Percentiles rank a stretch among this genome's conserved stretches.
These are phyloP conservation scores for Populus hybrid DNA, from an alignment of 441 rosid species.

Conservation along the genomic window DNA sequence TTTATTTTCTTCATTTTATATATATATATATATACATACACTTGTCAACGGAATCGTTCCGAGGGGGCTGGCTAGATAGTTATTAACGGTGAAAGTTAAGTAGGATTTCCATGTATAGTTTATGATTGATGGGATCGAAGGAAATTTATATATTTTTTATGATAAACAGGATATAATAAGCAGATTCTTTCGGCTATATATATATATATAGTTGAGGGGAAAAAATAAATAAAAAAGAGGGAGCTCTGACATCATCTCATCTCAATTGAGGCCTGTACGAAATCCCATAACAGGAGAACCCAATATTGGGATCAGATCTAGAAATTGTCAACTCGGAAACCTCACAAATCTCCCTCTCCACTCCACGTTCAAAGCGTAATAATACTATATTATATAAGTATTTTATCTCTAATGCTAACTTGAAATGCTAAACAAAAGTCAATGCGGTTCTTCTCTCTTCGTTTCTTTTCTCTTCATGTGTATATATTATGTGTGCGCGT, in stretches of 20 bases:
- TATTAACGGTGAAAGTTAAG: neutral
- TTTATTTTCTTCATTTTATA: no score
- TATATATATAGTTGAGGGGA: neutral
- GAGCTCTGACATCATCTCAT: conserved; percentile 23
- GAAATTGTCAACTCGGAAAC: conserved; percentile 48
- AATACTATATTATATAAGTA: neutral
- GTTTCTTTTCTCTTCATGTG: neutral
- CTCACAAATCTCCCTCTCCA: neutral
- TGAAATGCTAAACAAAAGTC: conserved; percentile 13
- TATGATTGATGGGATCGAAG: neutral
- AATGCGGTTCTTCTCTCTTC: neutral
- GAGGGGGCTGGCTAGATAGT: neutral
- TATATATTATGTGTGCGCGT: neutral
- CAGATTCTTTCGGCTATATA: neutral
- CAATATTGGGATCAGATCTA: conserved; percentile 45
- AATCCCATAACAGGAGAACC: conserved; percentile 31
- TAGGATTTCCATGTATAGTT: no score
- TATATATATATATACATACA: no score
- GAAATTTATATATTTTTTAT: no score
- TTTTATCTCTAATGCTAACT: neutral
- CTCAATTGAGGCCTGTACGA: conserved; percentile 34
- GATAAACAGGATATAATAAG: neutral
- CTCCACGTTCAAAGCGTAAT: conserved; percentile 5
- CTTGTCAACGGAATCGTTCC: neutral
- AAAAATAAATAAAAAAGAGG: neutral